A percentile compares a stretch with the other conserved stretches of the same genome.
Evolutionary conservation across 73 alveolate genomes (phyloP).

Genomic region (Paramecium sexaurelia): DNA sequence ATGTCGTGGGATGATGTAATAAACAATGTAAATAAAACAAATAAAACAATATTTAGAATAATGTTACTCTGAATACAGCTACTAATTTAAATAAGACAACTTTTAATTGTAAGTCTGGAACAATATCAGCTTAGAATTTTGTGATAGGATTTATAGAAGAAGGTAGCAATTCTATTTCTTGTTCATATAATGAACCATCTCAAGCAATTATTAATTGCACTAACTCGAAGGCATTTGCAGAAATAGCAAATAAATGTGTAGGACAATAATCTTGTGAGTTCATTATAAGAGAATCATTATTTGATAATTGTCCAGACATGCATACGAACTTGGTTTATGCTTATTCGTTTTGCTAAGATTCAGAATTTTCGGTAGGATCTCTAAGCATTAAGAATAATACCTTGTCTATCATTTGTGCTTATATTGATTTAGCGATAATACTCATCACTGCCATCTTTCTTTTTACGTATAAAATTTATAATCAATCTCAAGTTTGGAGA

Average conservation of each 20-base stretch:
- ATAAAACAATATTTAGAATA: background rate
- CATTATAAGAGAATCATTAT: background rate
- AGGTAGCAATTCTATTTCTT: background rate
- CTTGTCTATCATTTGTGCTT: background rate
- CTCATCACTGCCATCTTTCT: background rate
- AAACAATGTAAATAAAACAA: background rate
- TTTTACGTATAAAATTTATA: background rate
- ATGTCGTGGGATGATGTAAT: conserved; percentile 35
- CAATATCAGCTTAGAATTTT: background rate
- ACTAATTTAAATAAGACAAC: background rate
- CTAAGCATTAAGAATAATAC: background rate
- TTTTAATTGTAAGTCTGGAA: conserved; percentile 22
- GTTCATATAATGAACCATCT: background rate
- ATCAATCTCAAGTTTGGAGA: background rate
- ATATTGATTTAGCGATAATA: background rate
- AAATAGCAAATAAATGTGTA: background rate
- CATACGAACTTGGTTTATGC: background rate
- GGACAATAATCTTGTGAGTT: background rate
- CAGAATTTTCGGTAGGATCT: background rate
- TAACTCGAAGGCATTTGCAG: background rate
- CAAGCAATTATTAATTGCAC: background rate
- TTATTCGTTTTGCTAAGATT: conserved; percentile 9
- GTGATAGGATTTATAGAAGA: background rate
- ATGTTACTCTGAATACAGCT: background rate
- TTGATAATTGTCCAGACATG: background rate